Percentiles rank a stretch among this genome's conserved stretches.
Conservation (phyloP, 768 basidiomycete genomes). For the Phylloporus rhodoxanthus region DNA sequence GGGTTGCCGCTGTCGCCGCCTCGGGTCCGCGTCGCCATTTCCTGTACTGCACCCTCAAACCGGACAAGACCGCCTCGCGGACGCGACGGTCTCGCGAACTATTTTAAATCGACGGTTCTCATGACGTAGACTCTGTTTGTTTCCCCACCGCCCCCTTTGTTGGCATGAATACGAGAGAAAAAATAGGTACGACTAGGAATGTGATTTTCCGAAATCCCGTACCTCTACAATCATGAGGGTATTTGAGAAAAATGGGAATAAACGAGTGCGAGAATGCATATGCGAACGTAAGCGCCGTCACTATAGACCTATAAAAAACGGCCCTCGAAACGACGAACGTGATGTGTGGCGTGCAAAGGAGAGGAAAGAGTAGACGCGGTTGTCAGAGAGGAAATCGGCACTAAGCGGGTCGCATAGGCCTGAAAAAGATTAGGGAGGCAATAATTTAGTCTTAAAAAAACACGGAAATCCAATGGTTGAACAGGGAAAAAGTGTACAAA, state of each 20-base stretch:
- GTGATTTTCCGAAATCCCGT: slow-evolving; percentile 17
- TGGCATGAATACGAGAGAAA: neutral
- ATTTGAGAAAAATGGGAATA: neutral
- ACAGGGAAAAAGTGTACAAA: slow-evolving; percentile 23
- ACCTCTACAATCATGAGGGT: neutral
- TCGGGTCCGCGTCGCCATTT: slow-evolving; percentile 79
- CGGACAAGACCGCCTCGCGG: slow-evolving; percentile 44
- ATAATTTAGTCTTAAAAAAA: slow-evolving; percentile 19
- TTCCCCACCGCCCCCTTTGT: neutral
- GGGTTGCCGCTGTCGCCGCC: slow-evolving; percentile 60
- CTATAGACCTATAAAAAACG: neutral
- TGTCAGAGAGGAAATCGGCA: neutral
- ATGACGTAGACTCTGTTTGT: neutral
- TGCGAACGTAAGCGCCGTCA: neutral
- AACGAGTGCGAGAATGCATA: neutral
- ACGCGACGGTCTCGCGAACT: slow-evolving; percentile 41
- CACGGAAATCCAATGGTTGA: neutral
- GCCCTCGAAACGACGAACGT: slow-evolving; percentile 1
- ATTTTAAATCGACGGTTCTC: too few relatives aligned
- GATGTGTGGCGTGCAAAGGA: neutral
- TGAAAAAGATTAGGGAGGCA: slow-evolving; percentile 3
- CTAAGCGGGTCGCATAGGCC: slow-evolving; percentile 1
- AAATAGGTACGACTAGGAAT: slow-evolving; percentile 5
- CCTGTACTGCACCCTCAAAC: slow-evolving; percentile 71
- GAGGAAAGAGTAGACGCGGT: neutral